These are phyloP conservation scores for Groenewaldozyma tartarivorans DNA, from an alignment of 805 yeast genomes.

Conservation along the genomic window DNA sequence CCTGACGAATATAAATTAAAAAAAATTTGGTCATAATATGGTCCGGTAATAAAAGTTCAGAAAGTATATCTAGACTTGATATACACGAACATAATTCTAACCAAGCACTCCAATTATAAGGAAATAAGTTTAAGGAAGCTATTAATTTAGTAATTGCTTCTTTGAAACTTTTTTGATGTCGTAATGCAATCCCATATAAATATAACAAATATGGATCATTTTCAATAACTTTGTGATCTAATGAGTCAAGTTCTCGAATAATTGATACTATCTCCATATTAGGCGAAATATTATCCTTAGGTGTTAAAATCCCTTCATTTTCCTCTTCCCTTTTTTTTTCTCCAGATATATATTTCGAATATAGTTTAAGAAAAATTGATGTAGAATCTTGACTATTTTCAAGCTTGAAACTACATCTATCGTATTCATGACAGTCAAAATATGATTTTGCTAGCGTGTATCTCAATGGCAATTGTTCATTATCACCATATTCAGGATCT, in stretches of 20 bases:
- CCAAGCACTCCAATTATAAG: constrained; percentile 95
- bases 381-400: constrained; percentile 36
- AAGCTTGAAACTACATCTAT: constrained; percentile 57
- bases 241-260: constrained; percentile 28
- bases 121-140: constrained; percentile 55
- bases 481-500: constrained; percentile 9
- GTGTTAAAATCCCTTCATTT: constrained; percentile 51
- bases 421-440: constrained; percentile 79
- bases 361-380: constrained; percentile 48
- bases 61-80: constrained; percentile 49
- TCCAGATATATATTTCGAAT: constrained; percentile 63
- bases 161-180: constrained; percentile 49
- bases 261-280: constrained; percentile 28
- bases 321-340: constrained; percentile 69
- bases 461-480: constrained; percentile 26
- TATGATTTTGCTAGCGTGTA: constrained; percentile 58
- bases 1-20: constrained; percentile 61
- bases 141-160: constrained; percentile 55
- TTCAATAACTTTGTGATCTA: constrained; percentile 7
- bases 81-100: constrained; percentile 60
- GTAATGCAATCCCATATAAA: constrained; percentile 57
- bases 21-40: constrained; percentile 44
- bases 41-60: constrained; percentile 8
- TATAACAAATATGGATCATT: constrained; percentile 58
- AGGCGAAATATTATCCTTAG: constrained; percentile 20